phyloP scores from a whole-genome alignment of 306 rosid genomes.

The Glycine tomentella region DNA sequence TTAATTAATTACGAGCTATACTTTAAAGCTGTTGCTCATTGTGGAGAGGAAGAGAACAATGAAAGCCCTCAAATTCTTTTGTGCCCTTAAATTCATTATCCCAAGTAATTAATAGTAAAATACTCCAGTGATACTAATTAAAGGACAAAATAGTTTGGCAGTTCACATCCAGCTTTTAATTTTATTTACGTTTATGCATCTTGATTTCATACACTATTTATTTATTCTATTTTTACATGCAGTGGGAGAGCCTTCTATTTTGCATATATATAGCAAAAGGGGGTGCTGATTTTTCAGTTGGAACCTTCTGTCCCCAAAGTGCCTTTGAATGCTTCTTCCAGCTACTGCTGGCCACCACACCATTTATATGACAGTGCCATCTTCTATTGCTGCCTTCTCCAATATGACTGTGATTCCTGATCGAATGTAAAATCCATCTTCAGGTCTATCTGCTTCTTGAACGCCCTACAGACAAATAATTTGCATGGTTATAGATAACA shows the following conservation, averaged over 20 bases:
- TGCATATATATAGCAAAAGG: slow-evolving; percentile 38
- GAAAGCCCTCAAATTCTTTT: background rate
- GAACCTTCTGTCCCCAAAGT: slow-evolving; percentile 27
- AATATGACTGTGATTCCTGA: slow-evolving; percentile 73
- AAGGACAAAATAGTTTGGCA: slow-evolving; percentile 10
- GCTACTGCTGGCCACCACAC: slow-evolving; percentile 2
- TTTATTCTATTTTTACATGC: slow-evolving; percentile 40
- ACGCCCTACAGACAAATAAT: slow-evolving; percentile 63
- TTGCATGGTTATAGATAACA: slow-evolving; percentile 32
- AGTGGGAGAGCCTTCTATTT: slow-evolving; percentile 46
- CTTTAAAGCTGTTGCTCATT: background rate
- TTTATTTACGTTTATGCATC: slow-evolving; percentile 53
- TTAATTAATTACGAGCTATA: background rate
- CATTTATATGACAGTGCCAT: slow-evolving; percentile 71
- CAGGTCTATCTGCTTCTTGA: slow-evolving; percentile 83
- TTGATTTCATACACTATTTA: slow-evolving; percentile 35
- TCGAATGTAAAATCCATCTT: slow-evolving; percentile 84
- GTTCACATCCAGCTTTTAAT: slow-evolving; percentile 16
- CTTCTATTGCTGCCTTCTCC: slow-evolving; percentile 82
- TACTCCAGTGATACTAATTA: background rate
- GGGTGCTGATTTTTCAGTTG: slow-evolving; percentile 44
- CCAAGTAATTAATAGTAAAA: background rate
- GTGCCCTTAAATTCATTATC: background rate
- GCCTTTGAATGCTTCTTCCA: slow-evolving; percentile 35
- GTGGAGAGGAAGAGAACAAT: background rate